Evolutionary conservation across 371 early-diverging fungal genomes (phyloP).

Genomic region (Rhizopus delemar): DNA sequence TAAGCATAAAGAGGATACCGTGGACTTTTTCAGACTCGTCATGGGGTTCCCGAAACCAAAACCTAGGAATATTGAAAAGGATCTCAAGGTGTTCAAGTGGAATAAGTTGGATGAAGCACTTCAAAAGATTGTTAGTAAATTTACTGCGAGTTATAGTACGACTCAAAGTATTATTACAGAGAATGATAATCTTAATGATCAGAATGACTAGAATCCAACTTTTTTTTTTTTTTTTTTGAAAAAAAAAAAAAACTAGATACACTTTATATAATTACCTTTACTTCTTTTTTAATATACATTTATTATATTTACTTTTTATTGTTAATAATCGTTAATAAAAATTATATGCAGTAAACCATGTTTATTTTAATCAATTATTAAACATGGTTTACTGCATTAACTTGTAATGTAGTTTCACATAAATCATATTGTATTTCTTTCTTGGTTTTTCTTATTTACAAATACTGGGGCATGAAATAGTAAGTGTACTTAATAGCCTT

Average conservation of each 20-base stretch:
- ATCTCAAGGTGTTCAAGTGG: constrained; percentile 73
- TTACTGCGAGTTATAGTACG: constrained; percentile 54
- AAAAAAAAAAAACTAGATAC: background rate
- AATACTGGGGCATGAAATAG: no score
- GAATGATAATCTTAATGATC: background rate
- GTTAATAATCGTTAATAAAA: no score
- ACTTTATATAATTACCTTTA: background rate
- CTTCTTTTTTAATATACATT: background rate
- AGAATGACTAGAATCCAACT: background rate
- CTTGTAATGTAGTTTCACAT: no score
- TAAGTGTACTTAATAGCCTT: no score
- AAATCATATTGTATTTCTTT: no score
- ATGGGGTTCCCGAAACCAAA: constrained; percentile 83
- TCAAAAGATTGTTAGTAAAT: constrained; percentile 77
- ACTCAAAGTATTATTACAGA: constrained; percentile 38
- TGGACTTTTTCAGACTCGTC: constrained; percentile 76
- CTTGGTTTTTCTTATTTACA: no score
- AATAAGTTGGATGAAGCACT: constrained; percentile 66
- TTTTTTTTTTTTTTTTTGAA: no score
- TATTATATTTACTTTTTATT: background rate
- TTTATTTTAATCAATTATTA: no score
- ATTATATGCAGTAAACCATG: no score
- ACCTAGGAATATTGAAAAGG: constrained; percentile 87
- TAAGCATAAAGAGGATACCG: constrained; percentile 69
- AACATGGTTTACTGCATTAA: no score